Percentiles rank a stretch among this genome's conserved stretches.
Evolutionary conservation across 352 stramenopile species (phyloP).

Genomic region (Globisporangium spiculum): DNA sequence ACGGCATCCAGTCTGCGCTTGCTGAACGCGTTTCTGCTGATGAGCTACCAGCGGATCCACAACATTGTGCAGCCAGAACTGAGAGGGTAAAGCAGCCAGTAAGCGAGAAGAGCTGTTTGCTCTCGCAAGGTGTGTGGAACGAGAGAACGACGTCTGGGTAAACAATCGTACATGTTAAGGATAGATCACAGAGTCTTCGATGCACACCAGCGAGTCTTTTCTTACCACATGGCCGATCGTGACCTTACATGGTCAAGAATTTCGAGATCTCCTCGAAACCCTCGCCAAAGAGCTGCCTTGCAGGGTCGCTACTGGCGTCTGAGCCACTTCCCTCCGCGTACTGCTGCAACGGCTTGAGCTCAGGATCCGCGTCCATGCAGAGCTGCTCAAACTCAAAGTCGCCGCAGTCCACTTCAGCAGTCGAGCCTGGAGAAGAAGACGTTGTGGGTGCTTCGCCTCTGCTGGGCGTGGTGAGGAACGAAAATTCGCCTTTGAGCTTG

Average conservation of each 20-base stretch:
- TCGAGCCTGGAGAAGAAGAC: not conserved
- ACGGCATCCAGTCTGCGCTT: slow-evolving; percentile 63
- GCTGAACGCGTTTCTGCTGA: slow-evolving; percentile 79
- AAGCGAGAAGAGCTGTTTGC: not conserved
- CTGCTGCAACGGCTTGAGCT: slow-evolving; percentile 34
- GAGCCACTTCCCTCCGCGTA: not conserved
- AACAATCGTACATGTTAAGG: not conserved
- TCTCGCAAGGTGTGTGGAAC: not conserved
- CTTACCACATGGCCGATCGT: not conserved
- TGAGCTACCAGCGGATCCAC: slow-evolving; percentile 85
- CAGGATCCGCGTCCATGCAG: slow-evolving; percentile 71
- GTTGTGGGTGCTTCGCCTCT: not conserved
- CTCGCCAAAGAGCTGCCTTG: slow-evolving; percentile 41
- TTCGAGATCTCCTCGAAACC: slow-evolving; percentile 50
- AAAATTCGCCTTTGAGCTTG: slow-evolving; percentile 21
- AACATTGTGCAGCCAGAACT: slow-evolving; percentile 64
- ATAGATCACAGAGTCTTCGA: not conserved
- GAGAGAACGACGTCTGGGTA: not conserved
- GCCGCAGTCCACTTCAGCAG: slow-evolving; percentile 43
- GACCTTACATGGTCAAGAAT: slow-evolving; percentile 27
- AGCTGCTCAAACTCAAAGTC: slow-evolving; percentile 82
- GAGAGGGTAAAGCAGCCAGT: slow-evolving; percentile 9
- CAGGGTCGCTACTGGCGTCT: slow-evolving; percentile 10
- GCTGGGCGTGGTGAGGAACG: slow-evolving; percentile 23
- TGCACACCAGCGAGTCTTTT: not conserved